Conservation (phyloP, 2,329 filamentous ascomycete genomes). For the Chaetomiaceae sp. region DNA sequence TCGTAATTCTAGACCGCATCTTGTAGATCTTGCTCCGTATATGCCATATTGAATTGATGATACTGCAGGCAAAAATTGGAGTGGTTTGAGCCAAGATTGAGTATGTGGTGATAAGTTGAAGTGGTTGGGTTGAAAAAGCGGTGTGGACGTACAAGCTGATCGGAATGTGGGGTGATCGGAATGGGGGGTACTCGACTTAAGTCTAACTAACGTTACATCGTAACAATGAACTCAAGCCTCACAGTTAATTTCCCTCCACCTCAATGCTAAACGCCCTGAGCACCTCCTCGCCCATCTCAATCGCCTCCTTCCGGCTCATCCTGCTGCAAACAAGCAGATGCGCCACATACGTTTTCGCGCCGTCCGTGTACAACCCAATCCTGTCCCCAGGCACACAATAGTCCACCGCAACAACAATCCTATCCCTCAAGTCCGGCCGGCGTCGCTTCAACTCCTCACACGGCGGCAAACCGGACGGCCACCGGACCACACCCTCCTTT, state of each 20-base stretch:
- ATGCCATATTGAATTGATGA: background rate
- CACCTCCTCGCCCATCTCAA: conserved; percentile 20
- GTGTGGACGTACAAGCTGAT: too few relatives aligned
- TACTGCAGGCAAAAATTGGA: background rate
- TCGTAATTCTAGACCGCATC: too few relatives aligned
- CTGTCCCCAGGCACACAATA: conserved; percentile 18
- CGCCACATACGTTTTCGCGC: conserved; percentile 21
- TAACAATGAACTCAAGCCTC: too few relatives aligned
- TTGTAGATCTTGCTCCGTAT: conserved; percentile 1
- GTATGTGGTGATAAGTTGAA: too few relatives aligned
- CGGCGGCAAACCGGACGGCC: conserved; percentile 10
- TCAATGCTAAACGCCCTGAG: conserved; percentile 13
- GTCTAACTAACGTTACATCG: too few relatives aligned
- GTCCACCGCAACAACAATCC: conserved; percentile 20
- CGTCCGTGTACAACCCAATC: conserved; percentile 18
- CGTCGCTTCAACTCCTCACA: conserved; percentile 20
- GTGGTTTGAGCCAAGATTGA: background rate
- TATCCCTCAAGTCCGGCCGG: conserved; percentile 14
- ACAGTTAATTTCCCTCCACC: background rate
- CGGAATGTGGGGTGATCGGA: too few relatives aligned
- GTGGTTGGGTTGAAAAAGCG: too few relatives aligned
- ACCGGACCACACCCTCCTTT: conserved; percentile 12
- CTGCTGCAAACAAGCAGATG: conserved; percentile 21
- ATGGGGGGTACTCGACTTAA: too few relatives aligned
- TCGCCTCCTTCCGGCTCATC: conserved; percentile 17